Conservation (phyloP, 768 basidiomycete species). For the Lyophyllum decastes region DNA sequence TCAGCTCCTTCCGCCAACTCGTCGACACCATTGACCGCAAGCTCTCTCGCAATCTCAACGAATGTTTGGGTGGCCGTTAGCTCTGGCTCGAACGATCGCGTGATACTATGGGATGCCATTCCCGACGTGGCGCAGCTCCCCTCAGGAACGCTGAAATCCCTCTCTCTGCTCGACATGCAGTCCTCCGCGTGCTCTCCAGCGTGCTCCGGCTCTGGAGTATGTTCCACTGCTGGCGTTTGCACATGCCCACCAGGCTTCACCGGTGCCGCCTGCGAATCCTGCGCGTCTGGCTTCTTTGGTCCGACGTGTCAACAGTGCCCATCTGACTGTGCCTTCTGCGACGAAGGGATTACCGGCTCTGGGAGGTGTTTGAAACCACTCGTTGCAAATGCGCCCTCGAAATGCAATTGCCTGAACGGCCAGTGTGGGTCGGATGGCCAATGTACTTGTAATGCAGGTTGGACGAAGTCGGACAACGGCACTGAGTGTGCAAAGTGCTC, state of each 20-base stretch:
- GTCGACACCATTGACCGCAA: constrained; percentile 51
- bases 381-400: constrained; percentile 54
- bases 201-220: constrained; percentile 74
- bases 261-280: constrained; percentile 80
- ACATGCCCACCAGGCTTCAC: constrained; percentile 73
- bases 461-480: constrained; percentile 69
- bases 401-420: constrained; percentile 85
- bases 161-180: constrained; percentile 71
- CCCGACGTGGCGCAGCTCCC: constrained; percentile 76
- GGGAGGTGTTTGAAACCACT: constrained; percentile 65
- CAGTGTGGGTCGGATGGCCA: constrained; percentile 67
- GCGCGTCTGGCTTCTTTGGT: constrained; percentile 76
- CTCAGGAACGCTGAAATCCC: constrained; percentile 40
- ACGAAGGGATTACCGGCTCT: constrained; percentile 77
- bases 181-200: constrained; percentile 74
- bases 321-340: constrained; percentile 66
- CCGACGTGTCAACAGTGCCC: constrained; percentile 72
- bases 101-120: constrained; percentile 79
- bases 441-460: constrained; percentile 78
- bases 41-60: constrained; percentile 67
- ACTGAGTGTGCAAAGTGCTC: constrained; percentile 78
- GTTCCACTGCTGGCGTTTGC: constrained; percentile 71
- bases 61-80: constrained; percentile 71
- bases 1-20: constrained; percentile 45
- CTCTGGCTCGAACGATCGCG: constrained; percentile 52